Percentiles rank a stretch among this genome's conserved stretches.
phyloP scores from a whole-genome alignment of 208 protist species.

The Acanthamoeba sp. region DNA sequence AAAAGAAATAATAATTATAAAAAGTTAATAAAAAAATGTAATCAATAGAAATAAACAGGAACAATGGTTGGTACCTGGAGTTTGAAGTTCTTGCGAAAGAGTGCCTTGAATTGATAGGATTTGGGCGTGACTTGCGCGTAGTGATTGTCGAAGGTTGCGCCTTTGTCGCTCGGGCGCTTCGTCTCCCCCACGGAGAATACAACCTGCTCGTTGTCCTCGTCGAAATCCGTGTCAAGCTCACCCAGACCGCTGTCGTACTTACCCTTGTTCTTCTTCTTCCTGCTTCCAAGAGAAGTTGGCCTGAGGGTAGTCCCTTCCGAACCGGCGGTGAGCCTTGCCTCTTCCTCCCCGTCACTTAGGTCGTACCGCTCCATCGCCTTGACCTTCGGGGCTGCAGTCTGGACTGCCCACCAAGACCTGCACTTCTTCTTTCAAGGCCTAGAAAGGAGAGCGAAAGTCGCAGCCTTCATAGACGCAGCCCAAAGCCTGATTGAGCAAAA shows the following conservation, averaged over 20 bases:
- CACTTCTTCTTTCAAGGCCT: neutral
- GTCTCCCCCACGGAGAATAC: slow-evolving; percentile 41
- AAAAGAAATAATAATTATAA: neutral
- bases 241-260: neutral
- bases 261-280: slow-evolving; percentile 16
- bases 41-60: neutral
- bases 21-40: slow-evolving; percentile 11
- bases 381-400: no score
- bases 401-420: no score
- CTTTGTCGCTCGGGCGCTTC: neutral
- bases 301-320: neutral
- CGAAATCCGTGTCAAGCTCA: neutral
- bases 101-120: slow-evolving; percentile 69
- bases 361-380: slow-evolving; percentile 58
- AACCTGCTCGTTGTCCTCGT: slow-evolving; percentile 29
- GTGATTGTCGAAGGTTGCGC: neutral
- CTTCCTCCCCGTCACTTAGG: neutral
- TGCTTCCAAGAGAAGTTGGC: neutral
- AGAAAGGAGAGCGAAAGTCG: no score
- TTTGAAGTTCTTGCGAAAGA: slow-evolving; percentile 73
- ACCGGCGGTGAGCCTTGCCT: neutral
- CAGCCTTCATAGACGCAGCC: no score
- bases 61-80: slow-evolving; percentile 48
- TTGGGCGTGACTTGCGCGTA: slow-evolving; percentile 40
- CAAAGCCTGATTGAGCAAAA: no score